Percentiles rank a stretch among this genome's conserved stretches.
These are phyloP conservation scores for Pseudonectria foliicola DNA, from an alignment of 2,329 filamentous ascomycete genomes.

Conservation along the genomic window DNA sequence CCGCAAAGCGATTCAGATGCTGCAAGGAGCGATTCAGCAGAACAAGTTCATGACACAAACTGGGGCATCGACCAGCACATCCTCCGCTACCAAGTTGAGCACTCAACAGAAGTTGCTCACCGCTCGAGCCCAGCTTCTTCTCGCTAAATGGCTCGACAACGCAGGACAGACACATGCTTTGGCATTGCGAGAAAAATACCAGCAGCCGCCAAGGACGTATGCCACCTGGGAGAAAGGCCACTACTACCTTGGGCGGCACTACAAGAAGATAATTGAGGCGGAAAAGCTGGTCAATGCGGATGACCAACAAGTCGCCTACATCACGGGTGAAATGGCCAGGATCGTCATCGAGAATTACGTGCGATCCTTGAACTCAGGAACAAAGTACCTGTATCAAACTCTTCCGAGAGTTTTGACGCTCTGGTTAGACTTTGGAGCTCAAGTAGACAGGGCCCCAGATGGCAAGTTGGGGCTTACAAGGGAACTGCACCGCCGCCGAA, in stretches of 20 bases:
- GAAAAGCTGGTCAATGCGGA: slow-evolving; percentile 70
- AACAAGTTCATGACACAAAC: slow-evolving; percentile 61
- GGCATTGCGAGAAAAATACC: slow-evolving; percentile 73
- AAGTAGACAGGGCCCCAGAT: slow-evolving; percentile 56
- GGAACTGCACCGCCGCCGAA: slow-evolving; percentile 49
- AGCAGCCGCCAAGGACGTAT: slow-evolving; percentile 65
- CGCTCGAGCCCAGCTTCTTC: slow-evolving; percentile 75
- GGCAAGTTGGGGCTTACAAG: slow-evolving; percentile 46
- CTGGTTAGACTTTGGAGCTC: slow-evolving; percentile 85
- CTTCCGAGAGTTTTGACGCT: slow-evolving; percentile 85
- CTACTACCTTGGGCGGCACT: slow-evolving; percentile 93
- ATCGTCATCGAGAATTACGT: slow-evolving; percentile 92
- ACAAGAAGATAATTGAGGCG: slow-evolving; percentile 90
- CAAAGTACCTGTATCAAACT: slow-evolving; percentile 94
- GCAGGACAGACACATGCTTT: slow-evolving; percentile 88
- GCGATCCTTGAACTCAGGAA: slow-evolving; percentile 77
- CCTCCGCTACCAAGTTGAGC: slow-evolving; percentile 27
- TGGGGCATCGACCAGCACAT: slow-evolving; percentile 29
- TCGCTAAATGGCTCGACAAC: slow-evolving; percentile 94
- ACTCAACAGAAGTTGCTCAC: slow-evolving; percentile 53
- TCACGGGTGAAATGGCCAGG: slow-evolving; percentile 78
- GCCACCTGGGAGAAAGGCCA: slow-evolving; percentile 90
- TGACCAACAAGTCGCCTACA: slow-evolving; percentile 68
- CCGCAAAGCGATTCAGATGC: slow-evolving; percentile 86
- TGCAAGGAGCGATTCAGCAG: slow-evolving; percentile 77